phyloP scores from a whole-genome alignment of 345 rosid species.

The Citrus cavaleriei region DNA sequence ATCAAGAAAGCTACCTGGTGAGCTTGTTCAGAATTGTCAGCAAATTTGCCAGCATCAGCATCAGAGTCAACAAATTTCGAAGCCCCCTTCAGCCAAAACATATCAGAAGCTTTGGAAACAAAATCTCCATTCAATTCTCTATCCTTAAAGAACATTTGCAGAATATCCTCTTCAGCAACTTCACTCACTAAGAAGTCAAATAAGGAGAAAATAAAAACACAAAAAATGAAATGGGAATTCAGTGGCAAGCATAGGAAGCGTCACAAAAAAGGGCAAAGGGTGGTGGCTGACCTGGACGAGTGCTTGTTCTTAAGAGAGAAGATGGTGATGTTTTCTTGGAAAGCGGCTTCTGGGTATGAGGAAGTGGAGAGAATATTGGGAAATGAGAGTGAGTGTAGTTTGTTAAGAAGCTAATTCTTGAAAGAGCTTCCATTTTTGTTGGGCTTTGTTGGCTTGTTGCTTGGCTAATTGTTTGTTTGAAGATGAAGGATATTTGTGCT shows the following conservation, averaged over 20 bases:
- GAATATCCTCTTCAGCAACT: slow-evolving; percentile 64
- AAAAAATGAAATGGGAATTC: neutral
- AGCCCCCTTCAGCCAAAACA: slow-evolving; percentile 53
- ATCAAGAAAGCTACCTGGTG: slow-evolving; percentile 29
- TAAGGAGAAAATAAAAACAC: neutral
- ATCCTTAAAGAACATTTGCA: slow-evolving; percentile 70
- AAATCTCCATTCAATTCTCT: slow-evolving; percentile 79
- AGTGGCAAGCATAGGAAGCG: neutral
- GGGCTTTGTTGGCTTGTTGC: neutral
- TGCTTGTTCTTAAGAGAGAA: slow-evolving; percentile 40
- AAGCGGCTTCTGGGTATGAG: slow-evolving; percentile 26
- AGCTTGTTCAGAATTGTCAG: slow-evolving; percentile 17
- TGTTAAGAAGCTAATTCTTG: slow-evolving; percentile 46
- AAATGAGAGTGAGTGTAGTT: slow-evolving; percentile 22
- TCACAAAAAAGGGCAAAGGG: neutral
- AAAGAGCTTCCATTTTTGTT: slow-evolving; percentile 52
- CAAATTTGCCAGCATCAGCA: slow-evolving; percentile 22
- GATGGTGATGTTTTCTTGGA: slow-evolving; percentile 18
- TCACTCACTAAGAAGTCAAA: slow-evolving; percentile 35
- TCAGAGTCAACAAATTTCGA: slow-evolving; percentile 39
- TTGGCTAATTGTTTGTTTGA: neutral
- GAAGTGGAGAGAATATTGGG: slow-evolving; percentile 18
- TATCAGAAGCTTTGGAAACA: slow-evolving; percentile 71
- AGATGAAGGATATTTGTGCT: neutral
- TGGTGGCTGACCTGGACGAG: slow-evolving; percentile 41